Percentiles rank a stretch among this genome's conserved stretches.
These are phyloP conservation scores for Pseudovirgaria hyperparasitica DNA, from an alignment of 2,329 filamentous ascomycete species.

Conservation along the genomic window DNA sequence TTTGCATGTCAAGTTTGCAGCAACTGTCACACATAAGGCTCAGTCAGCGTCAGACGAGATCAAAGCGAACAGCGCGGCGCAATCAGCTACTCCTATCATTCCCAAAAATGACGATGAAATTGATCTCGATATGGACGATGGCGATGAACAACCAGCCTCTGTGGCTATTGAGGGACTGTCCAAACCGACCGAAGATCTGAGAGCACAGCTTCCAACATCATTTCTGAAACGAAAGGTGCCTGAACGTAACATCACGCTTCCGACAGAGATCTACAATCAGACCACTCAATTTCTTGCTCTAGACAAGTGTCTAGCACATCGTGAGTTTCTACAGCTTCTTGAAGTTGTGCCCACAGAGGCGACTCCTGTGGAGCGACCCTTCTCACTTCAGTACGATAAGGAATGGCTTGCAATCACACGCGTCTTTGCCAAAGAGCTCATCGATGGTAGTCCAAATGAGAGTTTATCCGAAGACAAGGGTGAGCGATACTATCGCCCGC, in stretches of 20 bases:
- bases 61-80: slow-evolving; percentile 16
- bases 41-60: slow-evolving; percentile 5
- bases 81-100: slow-evolving; percentile 1
- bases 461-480: slow-evolving; percentile 48
- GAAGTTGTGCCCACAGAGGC: slow-evolving; percentile 26
- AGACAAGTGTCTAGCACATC: slow-evolving; percentile 75
- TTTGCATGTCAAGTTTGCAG: slow-evolving; percentile 77
- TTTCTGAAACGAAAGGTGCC: slow-evolving; percentile 41
- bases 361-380: slow-evolving; percentile 30
- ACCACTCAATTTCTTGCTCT: slow-evolving; percentile 75
- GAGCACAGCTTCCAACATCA: slow-evolving; percentile 63
- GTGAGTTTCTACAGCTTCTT: slow-evolving; percentile 71
- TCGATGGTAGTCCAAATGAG: slow-evolving; percentile 48
- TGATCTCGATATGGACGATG: slow-evolving; percentile 27
- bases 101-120: slow-evolving; percentile 18
- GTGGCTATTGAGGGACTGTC: slow-evolving; percentile 3
- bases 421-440: slow-evolving; percentile 52
- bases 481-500: slow-evolving; percentile 51
- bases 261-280: slow-evolving; percentile 62
- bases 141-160: slow-evolving; percentile 9
- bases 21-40: slow-evolving; percentile 39
- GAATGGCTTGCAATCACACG: slow-evolving; percentile 95
- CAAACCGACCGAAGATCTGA: slow-evolving; percentile 49
- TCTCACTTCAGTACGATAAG: slow-evolving; percentile 65
- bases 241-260: slow-evolving; percentile 43